phyloP scores from a whole-genome alignment of 495 filamentous ascomycete species.

The Penicillium arizonense region DNA sequence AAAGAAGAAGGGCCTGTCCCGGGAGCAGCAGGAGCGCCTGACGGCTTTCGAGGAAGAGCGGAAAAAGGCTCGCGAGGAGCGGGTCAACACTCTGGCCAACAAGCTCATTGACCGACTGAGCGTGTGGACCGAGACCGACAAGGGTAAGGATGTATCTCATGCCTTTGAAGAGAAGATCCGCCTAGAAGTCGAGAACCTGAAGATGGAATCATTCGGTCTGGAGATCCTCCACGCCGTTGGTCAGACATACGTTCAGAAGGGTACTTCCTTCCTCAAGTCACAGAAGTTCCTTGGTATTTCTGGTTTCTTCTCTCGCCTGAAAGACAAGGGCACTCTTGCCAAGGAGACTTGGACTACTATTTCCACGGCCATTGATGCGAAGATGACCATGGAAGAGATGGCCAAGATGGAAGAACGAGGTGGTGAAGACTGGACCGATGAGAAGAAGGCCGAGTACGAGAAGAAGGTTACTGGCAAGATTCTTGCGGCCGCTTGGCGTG shows the following conservation, averaged over 20 bases:
- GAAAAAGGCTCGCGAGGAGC: slow-evolving; percentile 79
- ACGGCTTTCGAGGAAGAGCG: slow-evolving; percentile 87
- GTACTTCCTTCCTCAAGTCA: slow-evolving; percentile 81
- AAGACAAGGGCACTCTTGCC: slow-evolving; percentile 94
- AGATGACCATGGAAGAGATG: slow-evolving; percentile 99
- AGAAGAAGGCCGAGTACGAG: slow-evolving; percentile 96
- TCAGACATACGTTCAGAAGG: slow-evolving; percentile 82
- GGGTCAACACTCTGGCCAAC: slow-evolving; percentile 75
- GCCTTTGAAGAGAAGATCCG: slow-evolving; percentile 92
- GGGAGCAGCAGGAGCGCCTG: slow-evolving; percentile 89
- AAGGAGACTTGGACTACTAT: slow-evolving; percentile 99
- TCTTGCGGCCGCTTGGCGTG: slow-evolving; percentile 95
- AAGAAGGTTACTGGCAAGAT: slow-evolving; percentile 96
- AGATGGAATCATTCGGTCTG: slow-evolving; percentile 98
- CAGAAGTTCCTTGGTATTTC: slow-evolving; percentile 96
- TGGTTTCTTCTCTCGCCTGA: slow-evolving; percentile 88
- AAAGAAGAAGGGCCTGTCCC: slow-evolving; percentile 83
- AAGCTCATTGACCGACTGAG: slow-evolving; percentile 90
- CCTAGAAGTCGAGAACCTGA: slow-evolving; percentile 96
- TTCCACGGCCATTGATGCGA: slow-evolving; percentile 93
- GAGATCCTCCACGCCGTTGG: slow-evolving; percentile 98
- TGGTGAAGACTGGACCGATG: slow-evolving; percentile 97
- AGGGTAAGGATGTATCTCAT: slow-evolving; percentile 73
- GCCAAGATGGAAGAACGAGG: slow-evolving; percentile 91
- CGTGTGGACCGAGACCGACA: slow-evolving; percentile 97